Evolutionary conservation across 331 rosid species (phyloP).

Genomic region (Pyrus hybrid): DNA sequence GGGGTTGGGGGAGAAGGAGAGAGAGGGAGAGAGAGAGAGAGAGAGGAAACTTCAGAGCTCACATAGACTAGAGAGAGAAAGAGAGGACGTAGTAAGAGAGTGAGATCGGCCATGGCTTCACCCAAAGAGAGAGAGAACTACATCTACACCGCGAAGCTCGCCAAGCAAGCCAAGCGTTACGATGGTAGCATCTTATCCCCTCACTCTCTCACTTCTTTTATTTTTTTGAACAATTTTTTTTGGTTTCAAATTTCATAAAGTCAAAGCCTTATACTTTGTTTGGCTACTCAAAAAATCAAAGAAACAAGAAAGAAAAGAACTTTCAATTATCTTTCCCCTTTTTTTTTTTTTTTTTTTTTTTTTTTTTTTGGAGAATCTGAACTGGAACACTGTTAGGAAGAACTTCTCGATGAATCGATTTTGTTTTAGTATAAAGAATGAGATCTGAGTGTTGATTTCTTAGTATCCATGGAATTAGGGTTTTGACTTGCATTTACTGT

Average conservation of each 20-base stretch:
- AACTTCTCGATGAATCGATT: too few species aligned
- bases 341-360: too few species aligned
- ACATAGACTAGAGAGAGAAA: too few species aligned
- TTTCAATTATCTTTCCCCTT: too few species aligned
- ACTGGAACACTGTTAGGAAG: too few species aligned
- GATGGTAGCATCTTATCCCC: constrained; percentile 20
- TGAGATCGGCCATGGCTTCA: too few species aligned
- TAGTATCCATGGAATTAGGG: constrained; percentile 4
- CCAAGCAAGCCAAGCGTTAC: constrained; percentile 66
- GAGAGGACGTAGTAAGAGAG: too few species aligned
- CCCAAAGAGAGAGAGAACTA: too few species aligned
- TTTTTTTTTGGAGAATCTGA: too few species aligned
- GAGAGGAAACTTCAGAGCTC: not conserved
- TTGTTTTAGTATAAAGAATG: too few species aligned
- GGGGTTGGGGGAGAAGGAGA: not conserved
- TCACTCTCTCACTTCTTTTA: not conserved
- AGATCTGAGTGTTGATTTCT: not conserved
- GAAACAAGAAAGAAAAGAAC: not conserved
- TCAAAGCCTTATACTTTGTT: not conserved
- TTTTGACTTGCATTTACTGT: not conserved
- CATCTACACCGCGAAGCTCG: constrained; percentile 34
- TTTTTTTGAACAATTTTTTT: not conserved
- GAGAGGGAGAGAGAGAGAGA: not conserved
- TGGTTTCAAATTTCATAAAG: not conserved
- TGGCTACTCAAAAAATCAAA: not conserved